Evolutionary conservation across 345 rosid species (phyloP), one percentile per base, ranked within the genome.

Genomic region (Trapa incisa): DNA sequence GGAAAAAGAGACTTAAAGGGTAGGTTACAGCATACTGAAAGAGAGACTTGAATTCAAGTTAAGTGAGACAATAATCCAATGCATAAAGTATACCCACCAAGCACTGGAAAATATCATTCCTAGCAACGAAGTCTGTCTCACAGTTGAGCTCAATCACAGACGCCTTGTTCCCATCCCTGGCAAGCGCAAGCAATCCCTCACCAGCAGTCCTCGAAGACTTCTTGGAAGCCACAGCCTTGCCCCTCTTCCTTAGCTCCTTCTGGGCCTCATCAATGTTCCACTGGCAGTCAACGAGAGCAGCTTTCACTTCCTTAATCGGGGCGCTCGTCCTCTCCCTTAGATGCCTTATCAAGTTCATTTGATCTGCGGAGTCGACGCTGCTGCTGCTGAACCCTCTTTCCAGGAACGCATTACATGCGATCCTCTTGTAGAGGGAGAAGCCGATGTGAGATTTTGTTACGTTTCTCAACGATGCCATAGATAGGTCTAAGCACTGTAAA

Each of bases 241-340:
- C 99, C 72, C 86, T 76, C 81, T 91, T 91, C 77, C 99, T 87
- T 80, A 94, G 83, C 73, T 91, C 97, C 73, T 83, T 91, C 84
- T 89, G 99, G 37, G 99, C 97, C 61, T 85, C 93, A 78, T 94
- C 99, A 68, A 91, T 75, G 53, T 94, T 88, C 97, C 97, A 94
- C 61, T 85, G 78, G 81, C 88, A 91, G 29, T 80, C 91, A 67
- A 94, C 80, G 14, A 94, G 80, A 68, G 97, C 76, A 42, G 85
- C 80, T 77, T 91, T 94, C 68, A 94, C 97, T 66, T 94, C 96
- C 38, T 22, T 70, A 50, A 93, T 91, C 9, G 99, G 96, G 72
- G 99, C 99, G 71, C 97, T 77, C 15, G 97, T 94, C 65, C 87
- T 79, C 72, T 85, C 87, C 76, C 99, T 86, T 66, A 94, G 74